A percentile compares a stretch with the other conserved stretches of the same genome.
phyloP scores from a whole-genome alignment of 2,329 filamentous ascomycete genomes.

The Dactylellina leptospora region DNA sequence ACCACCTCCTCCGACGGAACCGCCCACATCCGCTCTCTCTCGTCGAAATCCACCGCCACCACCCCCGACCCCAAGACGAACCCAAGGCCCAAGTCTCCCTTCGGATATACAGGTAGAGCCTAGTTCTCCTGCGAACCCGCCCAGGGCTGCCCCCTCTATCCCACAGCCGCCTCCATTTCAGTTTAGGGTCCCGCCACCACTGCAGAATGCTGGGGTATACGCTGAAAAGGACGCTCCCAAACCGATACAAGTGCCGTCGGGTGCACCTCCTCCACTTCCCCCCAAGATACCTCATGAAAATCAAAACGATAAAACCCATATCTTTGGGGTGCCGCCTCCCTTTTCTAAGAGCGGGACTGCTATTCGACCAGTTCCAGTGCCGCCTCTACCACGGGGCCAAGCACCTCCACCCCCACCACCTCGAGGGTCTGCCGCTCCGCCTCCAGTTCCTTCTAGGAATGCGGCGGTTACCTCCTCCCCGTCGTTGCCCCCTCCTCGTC shows the following conservation, averaged over 20 bases:
- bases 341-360: slow-evolving; percentile 67
- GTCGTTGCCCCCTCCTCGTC: slow-evolving; percentile 58
- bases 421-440: slow-evolving; percentile 62
- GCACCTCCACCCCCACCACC: slow-evolving; percentile 70
- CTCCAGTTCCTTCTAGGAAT: slow-evolving; percentile 62
- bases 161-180: slow-evolving; percentile 63
- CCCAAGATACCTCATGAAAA: slow-evolving; percentile 71
- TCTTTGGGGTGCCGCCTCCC: slow-evolving; percentile 79
- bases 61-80: slow-evolving; percentile 31
- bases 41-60: slow-evolving; percentile 40
- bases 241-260: slow-evolving; percentile 74
- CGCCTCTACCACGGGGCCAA: slow-evolving; percentile 62
- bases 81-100: background rate
- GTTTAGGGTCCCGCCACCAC: slow-evolving; percentile 85
- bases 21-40: slow-evolving; percentile 13
- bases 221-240: slow-evolving; percentile 71
- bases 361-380: slow-evolving; percentile 69
- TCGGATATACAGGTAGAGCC: slow-evolving; percentile 22
- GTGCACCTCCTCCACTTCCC: slow-evolving; percentile 66
- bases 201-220: slow-evolving; percentile 89
- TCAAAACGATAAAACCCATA: slow-evolving; percentile 66
- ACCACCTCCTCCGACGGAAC: slow-evolving; percentile 69
- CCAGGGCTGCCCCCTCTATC: slow-evolving; percentile 19
- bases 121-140: slow-evolving; percentile 20
- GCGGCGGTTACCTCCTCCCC: slow-evolving; percentile 59